These are phyloP conservation scores for Heritiera fomes DNA, from an alignment of 345 rosid genomes.

Conservation along the genomic window DNA sequence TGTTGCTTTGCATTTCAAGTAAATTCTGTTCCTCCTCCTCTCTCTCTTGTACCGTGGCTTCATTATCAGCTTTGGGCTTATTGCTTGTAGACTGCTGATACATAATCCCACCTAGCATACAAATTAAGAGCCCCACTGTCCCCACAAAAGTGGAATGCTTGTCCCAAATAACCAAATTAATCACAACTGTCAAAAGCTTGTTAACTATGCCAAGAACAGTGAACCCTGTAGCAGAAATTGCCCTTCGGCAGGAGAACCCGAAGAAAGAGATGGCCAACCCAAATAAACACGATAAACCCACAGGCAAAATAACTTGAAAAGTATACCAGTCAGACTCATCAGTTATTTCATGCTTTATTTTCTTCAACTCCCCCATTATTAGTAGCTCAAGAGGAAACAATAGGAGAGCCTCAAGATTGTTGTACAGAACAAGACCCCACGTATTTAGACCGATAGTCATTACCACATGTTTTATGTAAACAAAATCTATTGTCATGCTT, in stretches of 20 bases:
- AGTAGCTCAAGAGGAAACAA: conserved; percentile 89
- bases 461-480: conserved; percentile 95
- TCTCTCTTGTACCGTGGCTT: conserved; percentile 38
- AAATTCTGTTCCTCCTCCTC: conserved; percentile 74
- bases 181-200: conserved; percentile 86
- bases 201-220: conserved; percentile 99
- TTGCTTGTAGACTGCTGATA: conserved; percentile 82
- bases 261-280: conserved; percentile 95
- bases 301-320: conserved; percentile 73
- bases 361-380: conserved; percentile 93
- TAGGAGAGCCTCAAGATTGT: conserved; percentile 91
- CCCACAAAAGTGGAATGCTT: conserved; percentile 83
- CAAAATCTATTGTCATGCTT: conserved; percentile 96
- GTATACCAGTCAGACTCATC: conserved; percentile 78
- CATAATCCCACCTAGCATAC: conserved; percentile 89
- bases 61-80: conserved; percentile 58
- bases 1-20: conserved; percentile 67
- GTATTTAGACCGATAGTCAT: conserved; percentile 94
- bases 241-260: conserved; percentile 92
- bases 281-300: conserved; percentile 79
- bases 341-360: conserved; percentile 73
- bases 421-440: conserved; percentile 96
- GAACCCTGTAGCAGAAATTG: conserved; percentile 94
- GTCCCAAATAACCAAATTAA: conserved; percentile 88
- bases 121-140: conserved; percentile 80